Evolutionary conservation across 2,329 filamentous ascomycete species (phyloP).

Genomic region (Hirsutella minnesotensis): DNA sequence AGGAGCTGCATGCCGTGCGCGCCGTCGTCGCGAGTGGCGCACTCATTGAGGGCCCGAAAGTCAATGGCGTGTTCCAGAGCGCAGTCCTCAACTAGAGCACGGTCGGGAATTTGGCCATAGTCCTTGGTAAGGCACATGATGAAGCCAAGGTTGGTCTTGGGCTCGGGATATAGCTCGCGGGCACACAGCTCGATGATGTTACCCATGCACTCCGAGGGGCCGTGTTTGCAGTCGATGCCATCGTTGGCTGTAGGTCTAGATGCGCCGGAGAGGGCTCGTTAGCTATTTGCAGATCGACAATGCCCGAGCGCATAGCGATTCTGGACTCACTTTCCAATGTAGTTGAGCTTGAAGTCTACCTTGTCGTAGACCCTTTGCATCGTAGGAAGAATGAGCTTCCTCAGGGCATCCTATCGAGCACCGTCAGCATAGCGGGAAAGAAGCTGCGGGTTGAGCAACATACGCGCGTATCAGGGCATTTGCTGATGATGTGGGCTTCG

Average conservation of each 20-base stretch:
- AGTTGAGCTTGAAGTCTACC: slow-evolving; percentile 84
- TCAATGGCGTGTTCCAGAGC: slow-evolving; percentile 84
- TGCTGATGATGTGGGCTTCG: slow-evolving; percentile 94
- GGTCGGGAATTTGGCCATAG: slow-evolving; percentile 66
- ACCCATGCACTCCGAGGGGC: slow-evolving; percentile 78
- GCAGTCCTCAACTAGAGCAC: slow-evolving; percentile 72
- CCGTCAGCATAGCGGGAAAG: not conserved
- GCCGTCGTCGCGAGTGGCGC: slow-evolving; percentile 66
- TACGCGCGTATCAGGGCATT: slow-evolving; percentile 80
- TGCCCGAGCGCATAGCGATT: not conserved
- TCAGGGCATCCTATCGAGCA: slow-evolving; percentile 53
- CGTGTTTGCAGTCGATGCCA: slow-evolving; percentile 80
- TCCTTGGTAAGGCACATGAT: slow-evolving; percentile 76
- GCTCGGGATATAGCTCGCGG: slow-evolving; percentile 67
- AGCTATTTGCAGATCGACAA: not conserved
- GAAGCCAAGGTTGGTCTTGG: slow-evolving; percentile 84
- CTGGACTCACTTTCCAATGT: slow-evolving; percentile 61
- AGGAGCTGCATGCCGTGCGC: slow-evolving; percentile 57
- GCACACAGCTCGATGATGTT: slow-evolving; percentile 94
- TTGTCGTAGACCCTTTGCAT: slow-evolving; percentile 76
- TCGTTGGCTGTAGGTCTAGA: slow-evolving; percentile 59
- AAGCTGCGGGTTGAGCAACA: slow-evolving; percentile 5
- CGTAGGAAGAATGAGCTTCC: slow-evolving; percentile 67
- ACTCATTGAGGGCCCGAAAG: slow-evolving; percentile 70
- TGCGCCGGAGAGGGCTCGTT: not conserved